Conservation (phyloP, 1,139 yeast species). For the Meyerozyma guilliermondii region DNA sequence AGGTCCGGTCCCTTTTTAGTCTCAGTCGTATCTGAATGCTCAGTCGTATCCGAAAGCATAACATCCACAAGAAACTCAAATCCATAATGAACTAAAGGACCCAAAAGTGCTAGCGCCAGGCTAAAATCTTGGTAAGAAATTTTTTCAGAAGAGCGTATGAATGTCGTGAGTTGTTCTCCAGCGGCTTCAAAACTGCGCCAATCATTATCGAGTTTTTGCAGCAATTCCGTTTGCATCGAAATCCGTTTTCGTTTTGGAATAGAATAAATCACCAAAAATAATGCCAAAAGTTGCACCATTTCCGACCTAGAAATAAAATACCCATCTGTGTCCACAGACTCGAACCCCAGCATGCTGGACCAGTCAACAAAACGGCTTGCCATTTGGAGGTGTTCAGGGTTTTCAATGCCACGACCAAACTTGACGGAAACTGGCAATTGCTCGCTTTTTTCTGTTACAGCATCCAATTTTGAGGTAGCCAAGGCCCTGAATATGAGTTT, state of each 20-base stretch:
- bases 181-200: conserved; percentile 44
- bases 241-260: conserved; percentile 22
- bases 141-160: neutral
- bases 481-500: conserved; percentile 23
- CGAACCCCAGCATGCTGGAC: neutral
- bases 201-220: conserved; percentile 10
- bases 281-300: conserved; percentile 35
- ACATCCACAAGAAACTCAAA: neutral
- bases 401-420: neutral
- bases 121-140: conserved; percentile 34
- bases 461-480: conserved; percentile 3
- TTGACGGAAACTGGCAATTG: neutral
- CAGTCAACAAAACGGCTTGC: neutral
- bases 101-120: neutral
- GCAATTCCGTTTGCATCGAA: conserved; percentile 12
- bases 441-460: neutral
- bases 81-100: neutral
- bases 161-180: conserved; percentile 6
- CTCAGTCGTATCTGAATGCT: neutral
- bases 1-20: neutral
- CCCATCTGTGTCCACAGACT: conserved; percentile 20
- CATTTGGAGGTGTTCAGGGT: neutral
- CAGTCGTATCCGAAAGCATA: neutral
- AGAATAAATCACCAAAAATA: conserved; percentile 31
- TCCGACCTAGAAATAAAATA: conserved; percentile 29